These are phyloP conservation scores for Cephaloascus albidus DNA, from an alignment of 805 yeast genomes.

Conservation along the genomic window DNA sequence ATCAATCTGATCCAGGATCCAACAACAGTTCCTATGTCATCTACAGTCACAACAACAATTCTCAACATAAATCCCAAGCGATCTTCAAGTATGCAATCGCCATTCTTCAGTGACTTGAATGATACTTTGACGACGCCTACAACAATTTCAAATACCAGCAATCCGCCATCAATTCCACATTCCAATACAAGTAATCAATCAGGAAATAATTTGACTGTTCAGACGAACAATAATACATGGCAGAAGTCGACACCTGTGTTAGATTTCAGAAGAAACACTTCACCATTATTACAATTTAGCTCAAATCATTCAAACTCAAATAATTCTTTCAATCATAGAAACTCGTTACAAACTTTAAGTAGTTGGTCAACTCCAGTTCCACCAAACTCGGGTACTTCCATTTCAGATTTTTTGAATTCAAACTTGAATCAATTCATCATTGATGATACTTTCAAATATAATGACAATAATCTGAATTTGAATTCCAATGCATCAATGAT, in stretches of 20 bases:
- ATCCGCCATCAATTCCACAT: not conserved
- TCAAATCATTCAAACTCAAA: not conserved
- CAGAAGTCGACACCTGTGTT: not conserved
- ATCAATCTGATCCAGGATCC: not conserved
- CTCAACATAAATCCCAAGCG: not conserved
- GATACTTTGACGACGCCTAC: too few species aligned
- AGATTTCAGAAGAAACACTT: not conserved
- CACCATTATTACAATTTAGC: not conserved
- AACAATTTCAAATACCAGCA: not conserved
- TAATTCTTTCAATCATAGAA: not conserved
- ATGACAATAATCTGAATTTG: too few species aligned
- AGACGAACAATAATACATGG: not conserved
- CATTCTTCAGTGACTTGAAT: not conserved
- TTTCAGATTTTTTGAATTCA: not conserved
- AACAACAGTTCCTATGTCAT: not conserved
- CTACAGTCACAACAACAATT: not conserved
- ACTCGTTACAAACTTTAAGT: not conserved
- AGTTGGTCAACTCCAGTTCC: too few species aligned
- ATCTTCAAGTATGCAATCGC: not conserved
- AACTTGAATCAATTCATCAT: not conserved
- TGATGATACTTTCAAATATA: too few species aligned
- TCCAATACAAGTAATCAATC: not conserved
- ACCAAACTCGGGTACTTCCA: not conserved
- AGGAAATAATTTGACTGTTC: too few species aligned
- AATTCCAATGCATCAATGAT: too few species aligned